Evolutionary conservation across 768 basidiomycete genomes (phyloP), one percentile per base, ranked within the genome.

Genomic region (Coprinopsis marcescibilis): DNA sequence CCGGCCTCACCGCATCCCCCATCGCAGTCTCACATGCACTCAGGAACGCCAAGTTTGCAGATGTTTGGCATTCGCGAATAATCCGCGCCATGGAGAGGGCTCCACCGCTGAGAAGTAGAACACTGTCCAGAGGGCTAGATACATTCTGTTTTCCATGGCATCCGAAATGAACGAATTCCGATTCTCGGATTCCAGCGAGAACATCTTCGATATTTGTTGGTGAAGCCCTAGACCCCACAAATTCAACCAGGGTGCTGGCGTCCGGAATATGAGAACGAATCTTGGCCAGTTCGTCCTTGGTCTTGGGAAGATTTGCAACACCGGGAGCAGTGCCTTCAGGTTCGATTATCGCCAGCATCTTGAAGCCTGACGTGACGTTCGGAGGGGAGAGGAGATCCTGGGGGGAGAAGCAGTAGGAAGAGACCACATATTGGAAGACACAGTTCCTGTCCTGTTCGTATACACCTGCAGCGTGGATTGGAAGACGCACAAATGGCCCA

Each of bases 101-200:
- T 10, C 53, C 52, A n/a, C 51, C 50, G 15, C 52, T 46, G 27
- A 64, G 46, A 27, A 53, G 43, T 14, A 60, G 56, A 3, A 52
- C 60, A 33, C 55, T 60, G 26, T 64, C 49, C 5, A 54, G 53
- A 0, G 68, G 62, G 34, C 52, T 35, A 6, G 25, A 3, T 10
- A 46, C 1, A 39, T 70, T 54, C 25, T 71, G 60, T n/a, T 50
- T 40, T 4, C 58, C 65, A 5, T 66, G 64, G 41, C 67, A 69
- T 2, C 69, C 62, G 10, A 72, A 46, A 47, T 73, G 71, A 26
- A 60, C 56, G 17, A 40, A 17, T 15, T n/a, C 15, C 14, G 38
- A n/a, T 4, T 4, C 13, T 4, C 3, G 13, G 15, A 40, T 24
- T 4, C 23, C n/a, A 21, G 2, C 24, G 14, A 40, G 12, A 21